Evolutionary conservation across 2,329 filamentous ascomycete genomes (phyloP).

Genomic region (Scytalidium sp.): DNA sequence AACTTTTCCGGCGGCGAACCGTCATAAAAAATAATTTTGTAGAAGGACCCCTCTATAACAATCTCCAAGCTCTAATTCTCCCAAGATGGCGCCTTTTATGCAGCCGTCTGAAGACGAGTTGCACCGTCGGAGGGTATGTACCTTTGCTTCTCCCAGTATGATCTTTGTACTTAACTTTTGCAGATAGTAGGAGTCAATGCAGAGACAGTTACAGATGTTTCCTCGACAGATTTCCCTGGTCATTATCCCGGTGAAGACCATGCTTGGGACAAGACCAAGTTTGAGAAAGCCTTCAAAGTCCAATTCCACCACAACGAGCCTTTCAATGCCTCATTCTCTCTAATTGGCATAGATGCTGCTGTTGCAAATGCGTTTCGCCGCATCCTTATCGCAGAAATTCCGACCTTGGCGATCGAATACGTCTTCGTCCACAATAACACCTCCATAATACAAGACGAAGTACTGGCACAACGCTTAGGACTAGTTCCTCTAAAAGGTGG

Average conservation of each 20-base stretch:
- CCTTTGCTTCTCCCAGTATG: not conserved
- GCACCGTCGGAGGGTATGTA: slow-evolving; percentile 56
- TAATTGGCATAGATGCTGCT: slow-evolving; percentile 86
- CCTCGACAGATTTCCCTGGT: slow-evolving; percentile 87
- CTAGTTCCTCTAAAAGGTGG: slow-evolving; percentile 85
- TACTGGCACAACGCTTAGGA: slow-evolving; percentile 84
- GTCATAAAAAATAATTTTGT: slow-evolving; percentile 7
- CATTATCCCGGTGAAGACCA: slow-evolving; percentile 88
- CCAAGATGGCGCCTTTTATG: slow-evolving; percentile 37
- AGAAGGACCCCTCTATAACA: slow-evolving; percentile 17
- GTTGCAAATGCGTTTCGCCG: slow-evolving; percentile 97
- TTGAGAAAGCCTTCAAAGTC: slow-evolving; percentile 68
- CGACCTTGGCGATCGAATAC: slow-evolving; percentile 88
- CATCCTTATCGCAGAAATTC: slow-evolving; percentile 91
- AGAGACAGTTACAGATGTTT: slow-evolving; percentile 87
- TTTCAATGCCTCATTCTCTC: slow-evolving; percentile 80
- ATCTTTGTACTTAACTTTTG: slow-evolving; percentile 5
- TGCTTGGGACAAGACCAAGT: slow-evolving; percentile 72
- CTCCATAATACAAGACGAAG: slow-evolving; percentile 96
- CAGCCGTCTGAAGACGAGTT: slow-evolving; percentile 52
- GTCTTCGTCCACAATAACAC: slow-evolving; percentile 96
- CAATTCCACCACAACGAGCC: slow-evolving; percentile 81
- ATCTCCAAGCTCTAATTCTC: slow-evolving; percentile 1
- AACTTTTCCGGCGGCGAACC: not conserved
- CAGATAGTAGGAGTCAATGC: slow-evolving; percentile 83